Conservation (phyloP, 177 flowering plant species). For the Vitis hybrid region DNA sequence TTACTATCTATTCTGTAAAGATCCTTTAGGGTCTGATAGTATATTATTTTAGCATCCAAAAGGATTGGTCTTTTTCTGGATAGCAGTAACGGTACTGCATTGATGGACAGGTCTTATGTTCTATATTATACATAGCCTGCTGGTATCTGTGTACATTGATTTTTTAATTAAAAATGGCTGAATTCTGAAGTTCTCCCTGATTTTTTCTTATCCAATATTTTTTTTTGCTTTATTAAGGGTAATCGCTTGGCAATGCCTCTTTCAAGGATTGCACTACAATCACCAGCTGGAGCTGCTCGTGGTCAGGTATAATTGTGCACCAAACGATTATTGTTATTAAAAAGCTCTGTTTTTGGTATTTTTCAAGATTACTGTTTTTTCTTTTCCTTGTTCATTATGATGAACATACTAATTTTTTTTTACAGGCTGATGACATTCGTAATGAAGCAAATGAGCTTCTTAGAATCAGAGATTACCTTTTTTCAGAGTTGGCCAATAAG, state of each 20-base stretch:
- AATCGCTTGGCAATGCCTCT: conserved; percentile 75
- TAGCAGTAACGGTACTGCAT: too few relatives aligned
- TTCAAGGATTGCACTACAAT: conserved; percentile 63
- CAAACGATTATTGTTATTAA: not conserved
- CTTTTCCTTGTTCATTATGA: too few relatives aligned
- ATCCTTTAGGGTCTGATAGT: too few relatives aligned
- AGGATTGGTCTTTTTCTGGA: too few relatives aligned
- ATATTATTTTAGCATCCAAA: not conserved
- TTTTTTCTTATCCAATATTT: not conserved
- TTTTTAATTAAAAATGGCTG: not conserved
- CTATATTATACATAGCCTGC: not conserved
- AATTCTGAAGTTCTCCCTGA: not conserved
- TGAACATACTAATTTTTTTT: not conserved
- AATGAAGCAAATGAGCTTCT: conserved; percentile 89
- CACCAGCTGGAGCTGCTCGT: conserved; percentile 92
- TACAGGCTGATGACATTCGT: conserved; percentile 88
- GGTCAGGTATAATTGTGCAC: conserved; percentile 68
- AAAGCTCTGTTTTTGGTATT: not conserved
- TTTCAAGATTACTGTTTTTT: not conserved
- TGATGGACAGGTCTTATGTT: not conserved
- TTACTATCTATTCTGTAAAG: too few relatives aligned
- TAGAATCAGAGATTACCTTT: conserved; percentile 78
- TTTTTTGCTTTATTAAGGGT: conserved; percentile 49
- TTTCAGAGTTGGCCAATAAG: conserved; percentile 60
- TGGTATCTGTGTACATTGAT: not conserved